Evolutionary conservation across 1,284 basidiomycete species (phyloP), one percentile per base, ranked within the genome.

Genomic region (Albatrellus sp.): DNA sequence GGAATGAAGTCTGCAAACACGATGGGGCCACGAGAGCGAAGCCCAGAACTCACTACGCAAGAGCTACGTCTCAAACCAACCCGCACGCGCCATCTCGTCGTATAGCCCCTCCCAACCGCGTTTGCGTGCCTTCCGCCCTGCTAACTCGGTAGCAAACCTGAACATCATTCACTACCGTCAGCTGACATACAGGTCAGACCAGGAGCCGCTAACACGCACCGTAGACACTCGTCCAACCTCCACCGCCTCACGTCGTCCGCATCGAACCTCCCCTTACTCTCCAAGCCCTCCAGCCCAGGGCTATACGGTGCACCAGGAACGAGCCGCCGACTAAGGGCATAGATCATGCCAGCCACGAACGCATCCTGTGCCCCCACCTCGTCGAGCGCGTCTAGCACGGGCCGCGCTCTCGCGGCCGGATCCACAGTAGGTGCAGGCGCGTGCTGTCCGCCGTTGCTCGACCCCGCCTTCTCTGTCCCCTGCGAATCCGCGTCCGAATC

Each of bases 271-370:
- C 20, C 39, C 3, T 42, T 53, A 39, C 45, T 54, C 40, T 67
- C 65, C 19, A 67, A 66, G 1, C 62, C 62, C 20, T 58, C 65
- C 49, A 70, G 65, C 0, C 70, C 67, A 16, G 82, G 80, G 3
- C 77, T 77, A 57, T 81, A 87, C 13, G 82, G 83, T 7, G 71
- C 60, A 0, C 83, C 82, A 34, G 84, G 84, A 37, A 77, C 58
- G 44, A 86, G 62, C 30, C 73, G 66, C 50, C 81, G 64, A 44
- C 75, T 82, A 50, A 87, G 55, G 0, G 81, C 73, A 59, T 74
- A 87, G 47, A 87, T 80, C 83, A 87, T 86, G 11, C 84, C 84
- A 0, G 80, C 80, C 10, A 87, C 72, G 52, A 87, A 88, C 8
- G 84, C 84, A 47, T 83, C 80, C 52, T 85, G 81, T 1, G 80